phyloP scores from a whole-genome alignment of 1,284 basidiomycete genomes.

The Cerrena zonata region DNA sequence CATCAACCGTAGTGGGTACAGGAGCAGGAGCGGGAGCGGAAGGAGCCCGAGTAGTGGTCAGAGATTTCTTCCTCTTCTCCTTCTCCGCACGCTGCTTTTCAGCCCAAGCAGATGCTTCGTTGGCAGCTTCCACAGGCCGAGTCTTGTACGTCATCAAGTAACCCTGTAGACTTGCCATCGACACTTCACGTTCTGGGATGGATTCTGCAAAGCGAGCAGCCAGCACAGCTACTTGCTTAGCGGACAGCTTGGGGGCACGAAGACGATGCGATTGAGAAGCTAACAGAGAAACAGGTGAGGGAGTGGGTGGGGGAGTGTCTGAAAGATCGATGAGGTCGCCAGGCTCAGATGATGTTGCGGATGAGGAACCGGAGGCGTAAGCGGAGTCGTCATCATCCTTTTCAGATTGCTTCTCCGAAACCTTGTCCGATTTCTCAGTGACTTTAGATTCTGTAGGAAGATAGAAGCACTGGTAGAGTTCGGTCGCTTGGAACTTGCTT shows the following conservation, averaged over 20 bases:
- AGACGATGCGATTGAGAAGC: slow-evolving; percentile 23
- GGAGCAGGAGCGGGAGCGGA: too few relatives aligned
- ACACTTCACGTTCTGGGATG: slow-evolving; percentile 61
- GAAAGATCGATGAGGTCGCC: slow-evolving; percentile 7
- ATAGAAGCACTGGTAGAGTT: slow-evolving; percentile 65
- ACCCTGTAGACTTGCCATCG: slow-evolving; percentile 72
- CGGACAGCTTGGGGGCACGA: slow-evolving; percentile 31
- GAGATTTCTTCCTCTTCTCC: slow-evolving; percentile 7
- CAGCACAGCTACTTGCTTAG: slow-evolving; percentile 34
- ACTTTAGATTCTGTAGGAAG: slow-evolving; percentile 30
- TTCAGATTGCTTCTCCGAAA: slow-evolving; percentile 10
- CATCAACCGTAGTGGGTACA: too few relatives aligned
- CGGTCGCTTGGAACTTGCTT: slow-evolving; percentile 57
- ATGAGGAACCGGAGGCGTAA: slow-evolving; percentile 5
- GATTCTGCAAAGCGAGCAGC: slow-evolving; percentile 52
- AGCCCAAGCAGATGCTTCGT: slow-evolving; percentile 25
- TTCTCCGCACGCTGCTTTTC: slow-evolving; percentile 20
- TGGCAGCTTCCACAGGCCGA: slow-evolving; percentile 52
- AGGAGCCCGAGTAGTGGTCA: background rate
- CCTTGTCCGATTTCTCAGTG: slow-evolving; percentile 11
- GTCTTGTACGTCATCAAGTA: slow-evolving; percentile 70
- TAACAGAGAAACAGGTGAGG: slow-evolving; percentile 4
- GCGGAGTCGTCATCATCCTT: slow-evolving; percentile 14
- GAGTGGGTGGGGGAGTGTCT: background rate
- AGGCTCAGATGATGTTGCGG: background rate